Percentiles rank a stretch among this genome's conserved stretches.
Conservation (phyloP, 106 monocot genomes). For the Dendrobium catenatum region DNA sequence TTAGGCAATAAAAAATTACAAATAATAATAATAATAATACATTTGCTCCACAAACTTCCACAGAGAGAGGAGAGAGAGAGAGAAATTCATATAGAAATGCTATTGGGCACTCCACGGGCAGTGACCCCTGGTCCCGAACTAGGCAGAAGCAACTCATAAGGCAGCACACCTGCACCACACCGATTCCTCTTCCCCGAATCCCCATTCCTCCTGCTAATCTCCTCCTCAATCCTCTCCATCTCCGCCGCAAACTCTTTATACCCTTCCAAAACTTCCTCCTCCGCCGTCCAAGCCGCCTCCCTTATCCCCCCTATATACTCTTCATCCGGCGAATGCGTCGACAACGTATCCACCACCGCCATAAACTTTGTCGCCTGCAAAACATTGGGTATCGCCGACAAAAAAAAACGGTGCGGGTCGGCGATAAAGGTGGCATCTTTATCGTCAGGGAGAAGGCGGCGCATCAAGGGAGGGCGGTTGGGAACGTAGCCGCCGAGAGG, state of each 20-base stretch:
- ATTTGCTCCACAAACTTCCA: no score
- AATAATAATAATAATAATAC: no score
- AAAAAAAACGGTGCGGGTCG: conserved; percentile 64
- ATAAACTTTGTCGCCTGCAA: conserved; percentile 84
- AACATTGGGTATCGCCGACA: conserved; percentile 60
- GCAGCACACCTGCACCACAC: conserved; percentile 76
- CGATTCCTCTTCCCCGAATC: conserved; percentile 51
- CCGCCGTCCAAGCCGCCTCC: conserved; percentile 28
- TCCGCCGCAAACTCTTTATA: conserved; percentile 44
- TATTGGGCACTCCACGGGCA: conserved; percentile 83
- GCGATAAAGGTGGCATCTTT: conserved; percentile 35
- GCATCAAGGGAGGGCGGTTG: conserved; percentile 67
- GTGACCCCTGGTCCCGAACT: conserved; percentile 74
- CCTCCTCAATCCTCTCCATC: conserved; percentile 50
- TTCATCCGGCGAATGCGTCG: conserved; percentile 93
- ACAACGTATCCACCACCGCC: conserved; percentile 90
- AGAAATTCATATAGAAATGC: conserved; percentile 57
- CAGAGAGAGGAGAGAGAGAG: not conserved
- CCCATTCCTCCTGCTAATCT: conserved; percentile 50
- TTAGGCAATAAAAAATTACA: no score
- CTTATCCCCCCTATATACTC: conserved; percentile 69
- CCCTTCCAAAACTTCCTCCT: conserved; percentile 25
- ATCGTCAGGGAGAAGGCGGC: conserved; percentile 57
- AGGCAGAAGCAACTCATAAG: conserved; percentile 71
- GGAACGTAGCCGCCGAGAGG: conserved; percentile 89